A percentile compares a stretch with the other conserved stretches of the same genome.
Evolutionary conservation across 23 red algal species (phyloP).

Genomic region (Porphyridium purpureum): DNA sequence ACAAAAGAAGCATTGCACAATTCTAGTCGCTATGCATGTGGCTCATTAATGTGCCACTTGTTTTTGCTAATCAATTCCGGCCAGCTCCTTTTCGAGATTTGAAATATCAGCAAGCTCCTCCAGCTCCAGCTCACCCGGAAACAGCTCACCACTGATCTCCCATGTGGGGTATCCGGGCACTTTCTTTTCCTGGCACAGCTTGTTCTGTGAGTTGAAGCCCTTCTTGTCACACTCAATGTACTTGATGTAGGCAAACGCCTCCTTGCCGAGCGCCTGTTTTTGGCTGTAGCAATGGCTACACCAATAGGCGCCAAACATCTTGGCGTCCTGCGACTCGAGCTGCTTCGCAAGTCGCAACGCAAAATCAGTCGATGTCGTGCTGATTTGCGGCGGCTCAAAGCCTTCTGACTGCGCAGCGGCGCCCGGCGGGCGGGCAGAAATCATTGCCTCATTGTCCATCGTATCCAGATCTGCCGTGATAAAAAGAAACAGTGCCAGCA

Average conservation of each 20-base stretch:
- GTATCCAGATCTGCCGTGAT: neutral
- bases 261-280: conserved; percentile 71
- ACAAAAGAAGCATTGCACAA: too few species aligned
- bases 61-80: too few species aligned
- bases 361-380: neutral
- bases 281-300: conserved; percentile 90
- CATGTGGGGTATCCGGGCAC: conserved; percentile 94
- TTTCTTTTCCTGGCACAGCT: conserved; percentile 70
- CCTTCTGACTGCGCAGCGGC: neutral
- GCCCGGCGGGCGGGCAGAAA: neutral
- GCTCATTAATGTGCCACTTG: too few species aligned
- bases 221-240: conserved; percentile 88
- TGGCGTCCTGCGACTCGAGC: conserved; percentile 36
- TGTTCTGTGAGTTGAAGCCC: conserved; percentile 46
- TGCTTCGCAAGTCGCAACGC: conserved; percentile 36
- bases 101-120: conserved; percentile 49
- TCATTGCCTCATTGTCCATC: neutral
- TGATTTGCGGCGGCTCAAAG: neutral
- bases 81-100: neutral
- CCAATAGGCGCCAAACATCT: conserved; percentile 97
- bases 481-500: neutral
- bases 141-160: conserved; percentile 87
- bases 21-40: too few species aligned
- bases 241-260: conserved; percentile 54
- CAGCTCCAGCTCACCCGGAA: conserved; percentile 62